Evolutionary conservation across 352 stramenopile species (phyloP), one percentile per base, ranked within the genome.

Genomic region (Pythium utonaiense): DNA sequence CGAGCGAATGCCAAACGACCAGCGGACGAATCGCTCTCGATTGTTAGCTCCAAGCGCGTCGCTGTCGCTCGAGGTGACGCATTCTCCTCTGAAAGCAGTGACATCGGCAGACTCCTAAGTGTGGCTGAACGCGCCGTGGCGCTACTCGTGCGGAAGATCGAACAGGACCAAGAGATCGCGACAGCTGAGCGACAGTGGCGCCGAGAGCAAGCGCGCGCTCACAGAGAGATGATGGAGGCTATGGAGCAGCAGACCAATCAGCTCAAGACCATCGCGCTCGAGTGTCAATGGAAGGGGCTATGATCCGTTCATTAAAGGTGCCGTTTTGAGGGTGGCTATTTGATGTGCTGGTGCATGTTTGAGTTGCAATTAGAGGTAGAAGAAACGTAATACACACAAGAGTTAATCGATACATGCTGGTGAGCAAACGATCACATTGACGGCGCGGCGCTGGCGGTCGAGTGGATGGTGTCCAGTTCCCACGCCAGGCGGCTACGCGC

Each of bases 231-330:
- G 8, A 57, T 66, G 52, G 40, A 53, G 45, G 25, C 42, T 5
- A 61, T 61, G 44, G 52, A 53, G 4, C 44, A 60, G n/a, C 60
- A 66, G 38, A 66, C 44, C 19, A 48, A 61, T 38, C 31, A 47
- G 2, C 45, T 66, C 24, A 66, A 61, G 27, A 47, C 45, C 17
- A 52, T 52, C 5, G 51, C 57, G 0, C 16, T 65, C 3, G 41
- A 55, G 21, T 51, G 36, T 5, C 36, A 44, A n/a, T 44, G 14
- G 17, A 44, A 44, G 36, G 16, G 14, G 2, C 22, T 44, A n/a
- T 44, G 36, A 44, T 44, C 16, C 17, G 16, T 7, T 44, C 36
- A n/a, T 12, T 13, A 12, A 36, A 36, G 7, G 0, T 22, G 19
- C 3, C 10, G 36, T 22, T 44, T 44, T 44, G 36, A 21, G 22